phyloP scores from a whole-genome alignment of 2,329 filamentous ascomycete species.

The Fusarium torreyae region DNA sequence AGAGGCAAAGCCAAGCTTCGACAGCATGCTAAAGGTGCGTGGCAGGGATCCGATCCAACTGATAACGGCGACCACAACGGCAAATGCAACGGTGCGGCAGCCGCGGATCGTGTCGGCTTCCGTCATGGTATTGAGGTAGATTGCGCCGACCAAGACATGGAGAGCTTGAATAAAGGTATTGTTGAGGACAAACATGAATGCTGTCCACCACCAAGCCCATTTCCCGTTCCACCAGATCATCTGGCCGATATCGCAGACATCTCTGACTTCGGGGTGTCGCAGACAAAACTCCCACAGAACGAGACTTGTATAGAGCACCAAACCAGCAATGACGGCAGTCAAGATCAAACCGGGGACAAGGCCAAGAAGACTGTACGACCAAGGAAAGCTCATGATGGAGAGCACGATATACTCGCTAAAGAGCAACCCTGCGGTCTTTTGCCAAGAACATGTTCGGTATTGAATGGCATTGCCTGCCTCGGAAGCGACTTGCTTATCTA shows the following conservation, averaged over 20 bases:
- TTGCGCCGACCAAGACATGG: conserved; percentile 85
- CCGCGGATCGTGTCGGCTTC: conserved; percentile 71
- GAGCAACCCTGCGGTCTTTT: conserved; percentile 90
- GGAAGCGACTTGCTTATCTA: conserved; percentile 77
- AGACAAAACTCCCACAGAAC: conserved; percentile 86
- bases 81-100: conserved; percentile 84
- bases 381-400: conserved; percentile 93
- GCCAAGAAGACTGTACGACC: conserved; percentile 89
- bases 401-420: conserved; percentile 97
- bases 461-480: conserved; percentile 86
- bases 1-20: conserved; percentile 82
- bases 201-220: conserved; percentile 78
- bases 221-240: conserved; percentile 89
- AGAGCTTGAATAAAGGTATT: conserved; percentile 90
- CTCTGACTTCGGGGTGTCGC: conserved; percentile 88
- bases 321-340: conserved; percentile 80
- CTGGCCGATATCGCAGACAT: conserved; percentile 93
- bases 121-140: conserved; percentile 91
- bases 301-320: conserved; percentile 82
- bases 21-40: conserved; percentile 84
- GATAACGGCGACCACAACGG: conserved; percentile 79
- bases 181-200: conserved; percentile 92
- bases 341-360: conserved; percentile 87
- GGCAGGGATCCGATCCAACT: conserved; percentile 86
- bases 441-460: conserved; percentile 94